Evolutionary conservation across 768 basidiomycete species (phyloP), one percentile per base, ranked within the genome.

Genomic region (Mycena latifolia): DNA sequence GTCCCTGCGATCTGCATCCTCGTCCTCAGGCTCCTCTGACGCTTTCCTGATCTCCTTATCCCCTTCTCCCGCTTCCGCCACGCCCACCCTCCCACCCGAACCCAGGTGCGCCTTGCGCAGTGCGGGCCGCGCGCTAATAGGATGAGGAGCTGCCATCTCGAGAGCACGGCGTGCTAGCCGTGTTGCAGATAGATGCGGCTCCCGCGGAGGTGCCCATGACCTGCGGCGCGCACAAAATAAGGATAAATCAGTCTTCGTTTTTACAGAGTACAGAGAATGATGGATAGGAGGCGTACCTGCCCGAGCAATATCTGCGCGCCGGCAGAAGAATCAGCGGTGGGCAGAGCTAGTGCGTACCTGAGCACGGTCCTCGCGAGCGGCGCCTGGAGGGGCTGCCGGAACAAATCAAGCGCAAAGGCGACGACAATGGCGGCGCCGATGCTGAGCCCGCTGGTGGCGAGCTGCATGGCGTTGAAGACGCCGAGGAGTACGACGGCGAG

Each of bases 51-150:
- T n/a, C n/a, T n/a, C n/a, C n/a, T n/a, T n/a, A n/a, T n/a, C n/a
- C n/a, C n/a, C n/a, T n/a, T n/a, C n/a, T n/a, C n/a, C n/a, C n/a
- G n/a, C 25, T 20, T 28, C 29, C 55, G 41, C 29, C 28, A 18
- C 22, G 29, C 41, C 63, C 82, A 75, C 20, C 89, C 88, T 9
- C 88, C 89, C 65, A 86, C 82, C 74, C 85, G 90, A 70, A 90
- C 78, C 90, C 90, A 91, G 35, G 85, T 86, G 69, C 80, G 81
- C 29, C 84, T 76, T 35, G 74, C 56, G 48, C 82, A 82, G 61
- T 94, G 92, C 9, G 93, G 93, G 0, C 93, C 93, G 28, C 93
- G 84, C 31, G 86, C 27, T 5, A 90, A 74, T 2, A 93, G 82
- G 3, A 92, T 61, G 24, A 85, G 47, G 0, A 94, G 69, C 69